Evolutionary conservation across 129 eudicot genomes (phyloP).

Genomic region (Flaveria trinervia): DNA sequence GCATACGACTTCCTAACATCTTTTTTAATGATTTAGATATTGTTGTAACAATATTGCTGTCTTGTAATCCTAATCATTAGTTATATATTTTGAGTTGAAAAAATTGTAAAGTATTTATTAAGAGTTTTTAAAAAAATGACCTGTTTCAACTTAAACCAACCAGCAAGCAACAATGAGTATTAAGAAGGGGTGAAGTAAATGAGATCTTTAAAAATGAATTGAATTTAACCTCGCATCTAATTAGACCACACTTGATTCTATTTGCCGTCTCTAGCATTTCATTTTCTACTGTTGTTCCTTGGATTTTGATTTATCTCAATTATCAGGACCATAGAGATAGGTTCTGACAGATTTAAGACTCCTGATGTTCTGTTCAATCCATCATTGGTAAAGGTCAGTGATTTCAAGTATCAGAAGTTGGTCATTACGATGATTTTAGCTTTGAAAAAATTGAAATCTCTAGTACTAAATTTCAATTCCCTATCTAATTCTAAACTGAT

Average conservation of each 20-base stretch:
- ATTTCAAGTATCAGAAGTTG: conserved; percentile 16
- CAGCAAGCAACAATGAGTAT: background rate
- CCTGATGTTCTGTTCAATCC: conserved; percentile 97
- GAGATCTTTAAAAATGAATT: background rate
- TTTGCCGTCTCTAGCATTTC: background rate
- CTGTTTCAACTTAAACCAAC: background rate
- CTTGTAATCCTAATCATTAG: background rate
- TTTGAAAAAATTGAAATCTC: conserved; percentile 1
- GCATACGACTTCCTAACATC: background rate
- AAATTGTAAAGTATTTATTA: background rate
- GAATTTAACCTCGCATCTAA: background rate
- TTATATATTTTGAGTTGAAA: background rate
- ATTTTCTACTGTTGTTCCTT: conserved; percentile 1
- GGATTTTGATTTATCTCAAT: conserved; percentile 3
- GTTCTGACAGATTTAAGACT: conserved; percentile 95
- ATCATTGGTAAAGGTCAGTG: conserved; percentile 75
- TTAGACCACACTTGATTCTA: background rate
- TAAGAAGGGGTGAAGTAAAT: background rate
- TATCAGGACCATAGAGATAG: conserved; percentile 90
- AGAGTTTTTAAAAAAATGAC: background rate
- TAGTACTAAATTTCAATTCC: background rate
- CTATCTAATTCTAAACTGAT: background rate
- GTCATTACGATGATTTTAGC: conserved; percentile 16
- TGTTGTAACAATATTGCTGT: background rate
- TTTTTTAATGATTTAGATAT: background rate